Evolutionary conservation across 2,329 filamentous ascomycete genomes (phyloP), one percentile per base, ranked within the genome.

Genomic region (Penicillium sp.): DNA sequence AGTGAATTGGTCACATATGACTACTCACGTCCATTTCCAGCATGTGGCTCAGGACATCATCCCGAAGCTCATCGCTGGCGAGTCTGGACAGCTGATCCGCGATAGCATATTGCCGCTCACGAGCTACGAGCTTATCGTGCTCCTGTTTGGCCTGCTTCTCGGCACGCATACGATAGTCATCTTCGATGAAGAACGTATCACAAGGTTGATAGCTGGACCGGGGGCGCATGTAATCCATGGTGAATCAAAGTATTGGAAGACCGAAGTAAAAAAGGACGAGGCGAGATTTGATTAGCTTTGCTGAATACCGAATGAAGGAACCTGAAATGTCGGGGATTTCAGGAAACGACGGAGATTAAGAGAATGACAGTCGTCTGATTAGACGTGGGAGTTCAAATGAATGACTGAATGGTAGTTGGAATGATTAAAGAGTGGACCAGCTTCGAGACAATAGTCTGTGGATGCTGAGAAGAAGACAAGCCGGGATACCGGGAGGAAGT

Each of bases 21-120:
- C 14, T 11, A 23, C 77, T 70, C 64, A 83, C 80, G 87, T 99
- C 95, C 93, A 99, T 97, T 70, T 90, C 84, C 74, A 92, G 86
- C 90, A 97, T 95, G 79, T 98, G 93, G 72, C 89, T 85, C 79
- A 98, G 87, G 73, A 97, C 89, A 74, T 98, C 93, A 75, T 96
- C 92, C 67, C 96, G 85, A 73, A 98, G 96, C 78, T 97, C 92
- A 55, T 96, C 92, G 60, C 87, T 88, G 50, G 92, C 92, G 66
- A 90, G 81, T 66, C 88, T 87, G 46, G 93, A 97, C 64, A 98
- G 85, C 74, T 98, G 91, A 72, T 92, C 90, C 60, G 89, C 92
- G 67, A 98, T 89, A 65, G 89, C 88, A 72, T 93, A 91, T 77
- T 97, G 93, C 69, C 88, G 87, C 78, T 93, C 87, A 71, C 90